phyloP scores from a whole-genome alignment of 768 basidiomycete species.

The Collybia sp. region DNA sequence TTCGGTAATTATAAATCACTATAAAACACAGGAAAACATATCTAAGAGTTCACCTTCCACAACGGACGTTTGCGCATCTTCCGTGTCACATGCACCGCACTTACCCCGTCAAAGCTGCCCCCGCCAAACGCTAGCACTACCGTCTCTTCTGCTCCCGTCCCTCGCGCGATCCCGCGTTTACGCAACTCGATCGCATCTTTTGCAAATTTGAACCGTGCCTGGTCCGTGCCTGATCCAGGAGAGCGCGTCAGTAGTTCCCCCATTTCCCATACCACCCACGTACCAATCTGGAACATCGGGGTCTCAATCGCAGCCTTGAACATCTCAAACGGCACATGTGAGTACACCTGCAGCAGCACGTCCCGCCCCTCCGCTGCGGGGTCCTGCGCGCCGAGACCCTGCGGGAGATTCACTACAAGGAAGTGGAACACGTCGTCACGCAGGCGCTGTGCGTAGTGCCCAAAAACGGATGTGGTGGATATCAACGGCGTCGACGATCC shows the following conservation, averaged over 20 bases:
- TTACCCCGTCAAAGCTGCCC: constrained; percentile 51
- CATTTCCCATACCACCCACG: constrained; percentile 12
- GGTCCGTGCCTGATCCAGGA: constrained; percentile 77
- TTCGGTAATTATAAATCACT: constrained; percentile 1
- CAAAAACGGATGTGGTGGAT: constrained; percentile 58
- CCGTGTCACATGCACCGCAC: constrained; percentile 82
- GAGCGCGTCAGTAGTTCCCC: constrained; percentile 9
- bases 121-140: constrained; percentile 88
- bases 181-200: constrained; percentile 84
- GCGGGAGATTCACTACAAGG: constrained; percentile 71
- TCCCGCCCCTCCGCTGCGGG: constrained; percentile 48
- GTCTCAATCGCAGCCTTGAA: constrained; percentile 83
- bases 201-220: constrained; percentile 87
- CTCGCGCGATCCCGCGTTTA: constrained; percentile 72
- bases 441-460: constrained; percentile 68
- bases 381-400: constrained; percentile 46
- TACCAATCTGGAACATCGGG: constrained; percentile 75
- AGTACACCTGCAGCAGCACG: constrained; percentile 68
- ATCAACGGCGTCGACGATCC: constrained; percentile 47
- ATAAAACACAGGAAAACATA: constrained; percentile 16
- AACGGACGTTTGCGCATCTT: constrained; percentile 83
- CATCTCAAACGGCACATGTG: constrained; percentile 80
- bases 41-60: constrained; percentile 77
- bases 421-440: constrained; percentile 77
- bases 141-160: constrained; percentile 77